These are phyloP conservation scores for Mucor piriformis DNA, from an alignment of 371 early-diverging fungal species.

Conservation along the genomic window DNA sequence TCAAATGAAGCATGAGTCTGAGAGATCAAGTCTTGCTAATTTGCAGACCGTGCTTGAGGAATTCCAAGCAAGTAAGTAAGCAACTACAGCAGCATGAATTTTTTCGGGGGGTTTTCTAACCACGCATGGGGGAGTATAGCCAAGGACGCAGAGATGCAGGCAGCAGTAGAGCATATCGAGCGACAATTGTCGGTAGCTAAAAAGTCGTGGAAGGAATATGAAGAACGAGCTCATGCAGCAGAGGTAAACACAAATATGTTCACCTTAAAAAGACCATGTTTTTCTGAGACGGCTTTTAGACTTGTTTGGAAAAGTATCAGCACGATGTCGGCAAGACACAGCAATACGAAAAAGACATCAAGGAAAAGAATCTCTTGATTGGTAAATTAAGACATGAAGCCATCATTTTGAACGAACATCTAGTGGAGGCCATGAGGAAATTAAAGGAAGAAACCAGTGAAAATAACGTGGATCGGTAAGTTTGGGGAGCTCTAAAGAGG, in stretches of 20 bases:
- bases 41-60: constrained; percentile 85
- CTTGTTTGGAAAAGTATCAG: constrained; percentile 57
- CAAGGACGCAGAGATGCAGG: constrained; percentile 77
- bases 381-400: constrained; percentile 84
- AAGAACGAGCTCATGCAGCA: constrained; percentile 59
- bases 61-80: constrained; percentile 74
- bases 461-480: constrained; percentile 78
- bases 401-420: constrained; percentile 82
- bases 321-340: constrained; percentile 62
- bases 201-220: constrained; percentile 60
- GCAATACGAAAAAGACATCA: constrained; percentile 72
- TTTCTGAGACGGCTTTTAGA: no score
- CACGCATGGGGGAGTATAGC: constrained; percentile 30
- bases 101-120: not conserved
- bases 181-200: constrained; percentile 58
- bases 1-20: constrained; percentile 56
- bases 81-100: not conserved
- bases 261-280: no score
- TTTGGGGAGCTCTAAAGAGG: no score
- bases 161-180: constrained; percentile 73
- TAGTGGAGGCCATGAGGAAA: constrained; percentile 85
- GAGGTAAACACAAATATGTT: no score
- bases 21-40: constrained; percentile 73
- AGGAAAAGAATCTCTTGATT: constrained; percentile 73
- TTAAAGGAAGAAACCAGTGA: constrained; percentile 78